Percentiles rank a stretch among this genome's conserved stretches.
phyloP scores from a whole-genome alignment of 768 basidiomycete genomes.

The Strobilomyces echinocephalus region DNA sequence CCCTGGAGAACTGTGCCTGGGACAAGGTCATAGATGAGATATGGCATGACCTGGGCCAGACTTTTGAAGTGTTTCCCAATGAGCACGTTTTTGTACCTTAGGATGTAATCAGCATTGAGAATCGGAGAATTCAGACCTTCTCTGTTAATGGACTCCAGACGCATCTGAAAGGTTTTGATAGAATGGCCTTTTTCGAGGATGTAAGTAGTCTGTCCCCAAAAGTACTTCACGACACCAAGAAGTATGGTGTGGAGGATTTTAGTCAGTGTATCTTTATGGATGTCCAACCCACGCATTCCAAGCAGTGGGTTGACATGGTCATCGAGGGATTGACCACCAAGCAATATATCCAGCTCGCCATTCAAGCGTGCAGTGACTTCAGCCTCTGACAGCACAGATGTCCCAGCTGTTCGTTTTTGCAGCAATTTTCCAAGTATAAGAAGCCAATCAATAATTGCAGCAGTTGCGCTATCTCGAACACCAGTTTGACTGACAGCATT shows the following conservation, averaged over 20 bases:
- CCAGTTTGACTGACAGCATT: too few relatives aligned
- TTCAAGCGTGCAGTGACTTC: too few relatives aligned
- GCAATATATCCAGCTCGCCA: too few relatives aligned
- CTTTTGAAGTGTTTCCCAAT: slow-evolving; percentile 35
- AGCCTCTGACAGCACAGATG: too few relatives aligned
- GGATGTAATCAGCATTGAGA: slow-evolving; percentile 30
- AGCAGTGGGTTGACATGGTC: too few relatives aligned
- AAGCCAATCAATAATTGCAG: too few relatives aligned
- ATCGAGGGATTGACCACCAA: too few relatives aligned
- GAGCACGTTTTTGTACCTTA: slow-evolving; percentile 26
- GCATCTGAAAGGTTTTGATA: slow-evolving; percentile 17
- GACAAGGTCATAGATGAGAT: slow-evolving; percentile 26
- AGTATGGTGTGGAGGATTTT: slow-evolving; percentile 35
- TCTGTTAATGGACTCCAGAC: slow-evolving; percentile 21
- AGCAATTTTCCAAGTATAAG: not conserved
- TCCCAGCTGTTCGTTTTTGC: too few relatives aligned
- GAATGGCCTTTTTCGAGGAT: slow-evolving; percentile 21
- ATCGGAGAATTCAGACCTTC: slow-evolving; percentile 25
- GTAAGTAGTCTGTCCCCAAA: slow-evolving; percentile 22
- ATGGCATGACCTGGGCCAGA: too few relatives aligned
- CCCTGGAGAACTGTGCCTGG: slow-evolving; percentile 20
- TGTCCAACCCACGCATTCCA: too few relatives aligned
- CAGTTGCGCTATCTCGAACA: too few relatives aligned
- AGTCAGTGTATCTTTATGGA: slow-evolving; percentile 22
- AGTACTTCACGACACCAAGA: slow-evolving; percentile 36